Base-by-base conservation (phyloP, 139 green algal species). In the Pleodorina starrii region DNA sequence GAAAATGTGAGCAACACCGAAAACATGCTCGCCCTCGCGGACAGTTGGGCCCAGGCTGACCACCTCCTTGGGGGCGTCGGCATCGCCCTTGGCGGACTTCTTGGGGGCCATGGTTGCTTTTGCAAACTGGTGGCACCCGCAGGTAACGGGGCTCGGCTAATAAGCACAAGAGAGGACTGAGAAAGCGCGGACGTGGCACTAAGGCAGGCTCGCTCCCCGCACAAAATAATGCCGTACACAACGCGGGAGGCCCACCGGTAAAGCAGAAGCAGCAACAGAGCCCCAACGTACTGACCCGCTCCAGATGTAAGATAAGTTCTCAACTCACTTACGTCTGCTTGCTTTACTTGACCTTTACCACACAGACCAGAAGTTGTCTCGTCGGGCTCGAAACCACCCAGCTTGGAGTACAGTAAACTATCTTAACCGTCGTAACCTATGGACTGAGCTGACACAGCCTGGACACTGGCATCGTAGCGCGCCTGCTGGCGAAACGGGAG, bases 1-100 rank as follows among this genome's bases (percentile, higher is more conserved):
- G 86, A 99, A 99, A 92, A 99, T 99, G 95, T 99, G 98, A 42
- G 97, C 97, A 35, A 99, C 98, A 72, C 98, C 98, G 85, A 99
- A 99, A 44, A 99, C 97, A 76, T 98, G 91, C 95, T 99, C 98
- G 83, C 98, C 98, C 93, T 99, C 98, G 19, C 97, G 92, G 10
- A 96, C 94, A 43, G 81, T 91, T 68, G 96, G 97, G 72, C 97
- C 96, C 29, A 98, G 93, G 54, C 92, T 95, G n/a, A 96, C 93
- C 57, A 95, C 93, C 92, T 97, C 96, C 84, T 94, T 92, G 42
- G 87, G 90, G 44, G 83, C 71, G 0, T 69, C 79, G 5, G 23
- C 84, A n/a, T 82, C 84, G 48, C 38, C 71, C 44, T 60, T 78
- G 44, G 74, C 59, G 40, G 85, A 90, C 60, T 91, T 91, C 91